Base-by-base conservation (phyloP, 768 basidiomycete species). In the Termitomyces bulborhizus region DNA sequence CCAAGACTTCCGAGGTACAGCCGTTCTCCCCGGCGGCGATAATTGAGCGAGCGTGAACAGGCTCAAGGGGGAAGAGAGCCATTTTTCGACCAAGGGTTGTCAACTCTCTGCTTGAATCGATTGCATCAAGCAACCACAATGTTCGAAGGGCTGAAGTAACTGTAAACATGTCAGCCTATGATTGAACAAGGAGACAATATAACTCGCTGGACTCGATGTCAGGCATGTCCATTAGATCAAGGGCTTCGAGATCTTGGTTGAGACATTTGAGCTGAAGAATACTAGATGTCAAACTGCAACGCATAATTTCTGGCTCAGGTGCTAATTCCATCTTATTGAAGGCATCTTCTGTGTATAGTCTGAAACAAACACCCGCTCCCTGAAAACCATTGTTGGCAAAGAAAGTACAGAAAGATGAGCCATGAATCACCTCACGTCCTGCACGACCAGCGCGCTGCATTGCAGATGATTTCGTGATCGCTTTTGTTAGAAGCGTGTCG, bases 371-470 rank as follows among this genome's bases (percentile, higher is more conserved):
- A 7, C 97, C 97, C 32, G 77, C 72, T 4, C 90, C 86, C 88
- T 92, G 56, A 21, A 53, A 13, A 50, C 39, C 7, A 41, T 59
- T 18, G 53, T 42, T 49, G 42, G 32, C 47, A 34, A 46, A 43
- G 46, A 26, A 11, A 43, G 3, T 24, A 9, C 6, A 11, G 36
- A 47, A 16, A 41, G 46, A 7, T 21, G 65, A 18, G 11, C 11
- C 18, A 7, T 2, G 18, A 50, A 71, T 43, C 63, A 89, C 90
- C 71, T 98, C 93, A 55, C 97, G 92, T 58, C 97, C 97, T 0
- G 96, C 97, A 54, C 97, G 91, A 67, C 97, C 97, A 3, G 93
- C 82, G n/a, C 97, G 79, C 68, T 99, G 90, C 79, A 85, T 84
- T 6, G 97, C 95, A 13, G 90, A 93, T 2, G 92, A 93, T 68